Evolutionary conservation across 1,139 yeast species (phyloP).

Genomic region (Sugiyamaella castrensis): DNA sequence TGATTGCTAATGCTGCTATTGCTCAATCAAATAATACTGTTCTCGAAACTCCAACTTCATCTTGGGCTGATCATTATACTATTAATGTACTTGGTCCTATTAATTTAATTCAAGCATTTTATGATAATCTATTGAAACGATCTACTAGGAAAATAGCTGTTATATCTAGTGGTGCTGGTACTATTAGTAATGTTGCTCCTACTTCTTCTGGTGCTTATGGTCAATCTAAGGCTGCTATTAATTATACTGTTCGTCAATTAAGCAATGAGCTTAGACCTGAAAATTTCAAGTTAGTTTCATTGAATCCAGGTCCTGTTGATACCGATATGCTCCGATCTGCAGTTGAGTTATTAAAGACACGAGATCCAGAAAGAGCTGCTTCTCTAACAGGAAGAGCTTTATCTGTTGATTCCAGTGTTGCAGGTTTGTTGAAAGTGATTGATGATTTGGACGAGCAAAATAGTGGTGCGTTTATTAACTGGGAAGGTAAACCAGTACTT

Average conservation of each 20-base stretch:
- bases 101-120: not conserved
- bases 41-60: not conserved
- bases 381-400: not conserved
- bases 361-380: not conserved
- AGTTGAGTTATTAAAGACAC: slow-evolving; percentile 12
- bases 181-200: not conserved
- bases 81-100: slow-evolving; percentile 9
- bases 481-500: not conserved
- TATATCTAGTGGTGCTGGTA: not conserved
- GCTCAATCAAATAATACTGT: not conserved
- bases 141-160: slow-evolving; percentile 21
- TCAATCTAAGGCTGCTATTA: slow-evolving; percentile 7
- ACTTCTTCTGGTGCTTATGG: slow-evolving; percentile 1
- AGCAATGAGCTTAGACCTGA: not conserved
- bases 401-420: slow-evolving; percentile 14
- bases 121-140: slow-evolving; percentile 7
- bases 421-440: slow-evolving; percentile 7
- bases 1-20: slow-evolving; percentile 12
- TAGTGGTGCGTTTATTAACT: slow-evolving; percentile 14
- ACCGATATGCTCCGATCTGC: slow-evolving; percentile 3
- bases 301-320: slow-evolving; percentile 10
- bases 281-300: slow-evolving; percentile 1
- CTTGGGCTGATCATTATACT: slow-evolving; percentile 13
- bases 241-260: not conserved
- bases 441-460: slow-evolving; percentile 10